Evolutionary conservation across 1,284 basidiomycete genomes (phyloP), one percentile per base, ranked within the genome.

Genomic region (Trichosporon coremiiforme): DNA sequence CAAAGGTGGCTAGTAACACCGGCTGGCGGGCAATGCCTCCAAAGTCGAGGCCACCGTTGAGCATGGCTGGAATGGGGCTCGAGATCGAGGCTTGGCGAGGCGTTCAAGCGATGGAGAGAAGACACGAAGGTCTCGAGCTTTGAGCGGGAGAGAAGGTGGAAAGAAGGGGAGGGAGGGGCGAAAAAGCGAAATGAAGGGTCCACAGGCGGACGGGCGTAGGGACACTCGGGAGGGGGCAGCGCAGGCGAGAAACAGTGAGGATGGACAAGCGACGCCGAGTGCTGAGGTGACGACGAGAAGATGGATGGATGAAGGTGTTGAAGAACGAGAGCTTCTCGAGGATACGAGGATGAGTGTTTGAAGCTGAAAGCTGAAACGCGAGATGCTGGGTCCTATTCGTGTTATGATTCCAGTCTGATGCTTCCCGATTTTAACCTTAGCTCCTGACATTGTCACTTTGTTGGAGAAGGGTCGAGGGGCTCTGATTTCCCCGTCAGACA

Each of bases 1-100:
- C 87, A 72, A 90, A 90, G 1, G 95, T 96, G 80, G 91, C 90
- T 47, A 95, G 86, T 80, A 97, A 94, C 78, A 94, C 86, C 80
- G 95, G 94, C 83, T 96, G 93, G 22, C 92, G 91, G 73, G 94
- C 86, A 75, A 96, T 90, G 75, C 71, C 74, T 55, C 78, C 73
- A 0, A 75, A 50, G 66, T 80, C 75, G 66, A 80, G 74, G n/a
- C 78, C 77, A 53, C 75, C 73, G 70, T 75, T 70, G 64, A 75
- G 73, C 77, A 78, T 77, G 67, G 69, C 68, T 66, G 25, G 66
- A 38, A n/a, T 55, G 22, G 53, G 64, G 55, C 64, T 29, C 45
- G 64, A 47, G 45, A 63, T 45, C 55, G 62, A 33, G 66, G 50
- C 47, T 41, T 38, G 45, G 13, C 22, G 15, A 67, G 45, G 25